Evolutionary conservation across 2,329 filamentous ascomycete genomes (phyloP).

Genomic region (Talaromyces sp.): DNA sequence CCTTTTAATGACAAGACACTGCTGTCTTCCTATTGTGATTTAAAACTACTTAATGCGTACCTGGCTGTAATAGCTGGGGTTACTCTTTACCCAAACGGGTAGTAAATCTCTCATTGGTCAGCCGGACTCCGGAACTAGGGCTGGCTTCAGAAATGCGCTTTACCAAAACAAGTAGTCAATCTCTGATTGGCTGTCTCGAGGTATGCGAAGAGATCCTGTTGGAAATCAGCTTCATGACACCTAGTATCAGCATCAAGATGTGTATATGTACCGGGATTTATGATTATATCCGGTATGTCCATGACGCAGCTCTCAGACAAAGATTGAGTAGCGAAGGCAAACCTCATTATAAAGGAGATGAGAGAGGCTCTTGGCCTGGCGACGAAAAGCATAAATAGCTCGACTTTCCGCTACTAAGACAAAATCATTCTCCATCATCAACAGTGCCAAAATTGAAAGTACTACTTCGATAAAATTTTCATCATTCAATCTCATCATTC

Average conservation of each 20-base stretch:
- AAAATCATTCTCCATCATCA: neutral
- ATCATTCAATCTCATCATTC: neutral
- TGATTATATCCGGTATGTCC: conserved; percentile 12
- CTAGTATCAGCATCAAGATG: neutral
- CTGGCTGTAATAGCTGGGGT: neutral
- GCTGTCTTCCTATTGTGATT: too few species aligned
- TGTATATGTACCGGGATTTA: neutral
- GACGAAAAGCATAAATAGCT: conserved; percentile 5
- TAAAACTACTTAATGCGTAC: neutral
- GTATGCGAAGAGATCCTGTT: neutral
- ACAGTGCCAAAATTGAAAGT: neutral
- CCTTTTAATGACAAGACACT: neutral
- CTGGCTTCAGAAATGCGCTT: neutral
- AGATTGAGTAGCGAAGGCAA: neutral
- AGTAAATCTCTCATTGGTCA: conserved; percentile 10
- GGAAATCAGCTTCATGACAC: neutral
- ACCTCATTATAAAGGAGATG: neutral
- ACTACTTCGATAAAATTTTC: neutral
- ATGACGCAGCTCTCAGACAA: neutral
- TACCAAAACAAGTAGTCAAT: conserved; percentile 7
- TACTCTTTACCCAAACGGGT: neutral
- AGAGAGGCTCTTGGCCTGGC: neutral
- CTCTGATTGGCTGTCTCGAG: conserved; percentile 8
- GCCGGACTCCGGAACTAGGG: neutral
- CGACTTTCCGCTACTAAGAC: neutral